phyloP scores from a whole-genome alignment of 345 rosid genomes.

The Physaria fendleri region DNA sequence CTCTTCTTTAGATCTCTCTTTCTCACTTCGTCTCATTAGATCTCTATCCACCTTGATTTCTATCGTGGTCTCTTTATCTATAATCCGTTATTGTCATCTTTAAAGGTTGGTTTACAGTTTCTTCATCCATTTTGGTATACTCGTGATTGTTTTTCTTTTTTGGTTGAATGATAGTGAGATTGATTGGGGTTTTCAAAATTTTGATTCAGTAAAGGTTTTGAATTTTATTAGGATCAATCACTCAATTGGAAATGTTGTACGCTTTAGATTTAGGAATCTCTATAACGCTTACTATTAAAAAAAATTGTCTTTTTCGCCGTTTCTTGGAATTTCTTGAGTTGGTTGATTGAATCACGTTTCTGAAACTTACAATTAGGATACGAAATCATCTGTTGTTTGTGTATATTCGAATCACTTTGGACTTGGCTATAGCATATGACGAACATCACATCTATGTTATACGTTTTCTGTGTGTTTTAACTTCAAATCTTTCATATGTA shows the following conservation, averaged over 20 bases:
- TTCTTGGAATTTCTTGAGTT: background rate
- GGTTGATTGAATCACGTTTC: background rate
- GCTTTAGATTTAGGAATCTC: slow-evolving; percentile 21
- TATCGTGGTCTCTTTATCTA: slow-evolving; percentile 1
- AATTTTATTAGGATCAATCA: slow-evolving; percentile 18
- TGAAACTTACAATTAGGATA: slow-evolving; percentile 1
- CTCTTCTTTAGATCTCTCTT: slow-evolving; percentile 11
- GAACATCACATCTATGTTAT: background rate
- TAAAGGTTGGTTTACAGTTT: slow-evolving; percentile 1
- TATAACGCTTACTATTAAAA: background rate
- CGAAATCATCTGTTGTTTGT: background rate
- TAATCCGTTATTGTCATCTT: slow-evolving; percentile 2
- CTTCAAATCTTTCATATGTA: background rate
- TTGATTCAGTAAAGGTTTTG: background rate
- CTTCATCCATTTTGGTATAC: background rate
- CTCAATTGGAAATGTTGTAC: background rate
- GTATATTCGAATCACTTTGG: background rate
- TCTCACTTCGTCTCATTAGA: background rate
- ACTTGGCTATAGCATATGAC: background rate
- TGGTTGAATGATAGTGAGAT: background rate
- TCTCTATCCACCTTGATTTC: background rate
- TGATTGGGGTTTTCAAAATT: background rate
- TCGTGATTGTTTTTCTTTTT: background rate
- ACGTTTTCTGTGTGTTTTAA: background rate
- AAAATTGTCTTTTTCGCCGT: background rate